A percentile compares a stretch with the other conserved stretches of the same genome.
Conservation (phyloP, 106 monocot species). For the Dendrobium nobile region DNA sequence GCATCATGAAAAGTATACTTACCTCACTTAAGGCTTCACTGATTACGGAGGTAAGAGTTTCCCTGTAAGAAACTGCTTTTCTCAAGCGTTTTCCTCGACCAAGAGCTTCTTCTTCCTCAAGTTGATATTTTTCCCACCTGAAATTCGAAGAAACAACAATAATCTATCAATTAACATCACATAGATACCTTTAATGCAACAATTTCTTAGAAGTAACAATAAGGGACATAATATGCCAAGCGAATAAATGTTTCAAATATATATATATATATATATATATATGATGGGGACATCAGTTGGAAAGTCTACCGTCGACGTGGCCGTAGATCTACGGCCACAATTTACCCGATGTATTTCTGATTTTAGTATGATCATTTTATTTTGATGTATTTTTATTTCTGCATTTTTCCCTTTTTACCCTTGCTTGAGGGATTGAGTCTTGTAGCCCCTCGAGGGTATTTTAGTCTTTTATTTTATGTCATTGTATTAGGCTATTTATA, state of each 20-base stretch:
- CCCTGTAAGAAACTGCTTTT: conserved; percentile 92
- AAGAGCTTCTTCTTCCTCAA: conserved; percentile 89
- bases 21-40: conserved; percentile 86
- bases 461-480: no score
- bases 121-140: conserved; percentile 94
- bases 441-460: no score
- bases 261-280: no score
- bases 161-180: background rate
- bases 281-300: no score
- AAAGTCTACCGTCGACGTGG: no score
- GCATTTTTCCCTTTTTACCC: no score
- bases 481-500: no score
- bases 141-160: background rate
- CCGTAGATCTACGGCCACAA: no score
- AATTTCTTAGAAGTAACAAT: background rate
- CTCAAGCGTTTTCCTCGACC: conserved; percentile 94
- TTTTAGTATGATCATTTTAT: no score
- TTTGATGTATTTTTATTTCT: no score
- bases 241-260: background rate
- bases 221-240: background rate
- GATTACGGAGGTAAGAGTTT: conserved; percentile 63
- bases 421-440: no score
- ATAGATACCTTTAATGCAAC: background rate
- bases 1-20: background rate
- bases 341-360: no score